Conservation (phyloP, 768 basidiomycete genomes). For the Macrolepiota albuminosa region DNA sequence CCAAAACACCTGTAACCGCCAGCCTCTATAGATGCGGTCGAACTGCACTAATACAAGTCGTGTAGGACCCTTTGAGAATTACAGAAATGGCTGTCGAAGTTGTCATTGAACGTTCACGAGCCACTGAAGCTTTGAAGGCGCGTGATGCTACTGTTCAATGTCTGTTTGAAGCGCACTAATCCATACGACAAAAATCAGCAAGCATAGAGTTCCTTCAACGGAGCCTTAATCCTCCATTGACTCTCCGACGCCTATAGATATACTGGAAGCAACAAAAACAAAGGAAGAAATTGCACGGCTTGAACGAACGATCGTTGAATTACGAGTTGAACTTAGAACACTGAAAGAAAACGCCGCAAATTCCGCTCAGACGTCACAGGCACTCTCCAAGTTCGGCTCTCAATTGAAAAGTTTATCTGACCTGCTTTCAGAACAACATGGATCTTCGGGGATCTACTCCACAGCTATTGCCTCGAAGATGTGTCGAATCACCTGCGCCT, state of each 20-base stretch:
- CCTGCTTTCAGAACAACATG: neutral
- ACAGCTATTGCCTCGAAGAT: slow-evolving; percentile 5
- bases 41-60: neutral
- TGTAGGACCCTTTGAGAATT: slow-evolving; percentile 40
- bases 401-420: neutral
- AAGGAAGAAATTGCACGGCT: slow-evolving; percentile 35
- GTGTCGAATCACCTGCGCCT: slow-evolving; percentile 1
- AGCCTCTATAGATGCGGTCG: slow-evolving; percentile 10
- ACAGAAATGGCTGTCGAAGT: slow-evolving; percentile 53
- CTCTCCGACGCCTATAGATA: slow-evolving; percentile 7
- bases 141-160: slow-evolving; percentile 58
- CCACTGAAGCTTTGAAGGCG: slow-evolving; percentile 54
- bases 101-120: slow-evolving; percentile 46
- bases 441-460: slow-evolving; percentile 2
- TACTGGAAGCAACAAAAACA: slow-evolving; percentile 16
- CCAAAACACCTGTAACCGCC: slow-evolving; percentile 14
- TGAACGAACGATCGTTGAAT: slow-evolving; percentile 32
- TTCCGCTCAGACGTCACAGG: slow-evolving; percentile 20
- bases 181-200: slow-evolving; percentile 56
- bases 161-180: slow-evolving; percentile 54
- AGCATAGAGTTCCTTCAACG: slow-evolving; percentile 42
- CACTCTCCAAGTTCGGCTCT: slow-evolving; percentile 19
- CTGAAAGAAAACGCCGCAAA: slow-evolving; percentile 23
- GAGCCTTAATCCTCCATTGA: slow-evolving; percentile 16
- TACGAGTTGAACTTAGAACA: slow-evolving; percentile 30